Percentiles rank a stretch among this genome's conserved stretches.
phyloP scores from a whole-genome alignment of 169 alveolate species.

The Cryptosporidium meleagridis region DNA sequence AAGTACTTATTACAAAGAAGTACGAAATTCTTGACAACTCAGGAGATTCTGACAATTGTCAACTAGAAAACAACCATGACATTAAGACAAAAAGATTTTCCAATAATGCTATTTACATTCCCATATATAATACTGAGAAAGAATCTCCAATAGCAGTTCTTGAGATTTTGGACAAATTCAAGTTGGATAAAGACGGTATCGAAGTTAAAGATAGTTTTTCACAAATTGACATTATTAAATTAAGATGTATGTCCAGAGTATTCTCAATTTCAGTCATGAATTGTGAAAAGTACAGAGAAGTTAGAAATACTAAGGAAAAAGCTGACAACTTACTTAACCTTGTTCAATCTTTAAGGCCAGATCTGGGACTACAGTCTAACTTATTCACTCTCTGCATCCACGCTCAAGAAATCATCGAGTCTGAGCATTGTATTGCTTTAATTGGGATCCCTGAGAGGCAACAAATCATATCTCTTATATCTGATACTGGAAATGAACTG shows the following conservation, averaged over 20 bases:
- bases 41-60: constrained; percentile 1
- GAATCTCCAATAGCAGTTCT: constrained; percentile 35
- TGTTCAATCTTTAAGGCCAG: constrained; percentile 59
- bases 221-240: constrained; percentile 12
- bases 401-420: constrained; percentile 74
- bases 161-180: constrained; percentile 40
- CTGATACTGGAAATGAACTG: constrained; percentile 58
- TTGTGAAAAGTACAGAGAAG: constrained; percentile 65
- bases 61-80: not conserved
- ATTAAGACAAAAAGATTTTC: not conserved
- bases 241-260: constrained; percentile 21
- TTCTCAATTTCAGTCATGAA: constrained; percentile 33
- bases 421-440: constrained; percentile 71
- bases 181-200: not conserved
- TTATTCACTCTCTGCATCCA: constrained; percentile 61
- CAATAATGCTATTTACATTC: constrained; percentile 16
- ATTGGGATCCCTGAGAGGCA: constrained; percentile 74
- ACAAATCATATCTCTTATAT: constrained; percentile 60
- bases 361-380: constrained; percentile 68
- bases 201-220: not conserved
- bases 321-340: constrained; percentile 66
- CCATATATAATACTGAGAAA: constrained; percentile 20
- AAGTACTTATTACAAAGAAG: constrained; percentile 4
- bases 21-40: constrained; percentile 1
- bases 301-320: constrained; percentile 48